Percentiles rank a stretch among this genome's conserved stretches.
phyloP scores from a whole-genome alignment of 1,284 basidiomycete species.

The Moniliella sp. region DNA sequence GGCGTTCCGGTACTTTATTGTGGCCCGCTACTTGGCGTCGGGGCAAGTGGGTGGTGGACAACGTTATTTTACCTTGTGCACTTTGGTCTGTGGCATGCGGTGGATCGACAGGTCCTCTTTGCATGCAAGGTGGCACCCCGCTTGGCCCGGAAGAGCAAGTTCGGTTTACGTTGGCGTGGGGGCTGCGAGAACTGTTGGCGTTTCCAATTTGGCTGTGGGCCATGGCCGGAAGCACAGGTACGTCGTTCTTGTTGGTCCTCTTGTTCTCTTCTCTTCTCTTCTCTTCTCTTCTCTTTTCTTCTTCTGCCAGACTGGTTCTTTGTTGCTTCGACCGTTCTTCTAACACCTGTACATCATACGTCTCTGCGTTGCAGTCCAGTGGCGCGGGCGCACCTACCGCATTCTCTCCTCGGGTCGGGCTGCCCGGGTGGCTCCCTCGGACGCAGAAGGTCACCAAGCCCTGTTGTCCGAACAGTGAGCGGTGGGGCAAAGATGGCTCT shows the following conservation, averaged over 20 bases:
- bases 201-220: conserved; percentile 30
- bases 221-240: conserved; percentile 10
- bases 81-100: conserved; percentile 5
- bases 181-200: conserved; percentile 19
- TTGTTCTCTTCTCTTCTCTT: no score
- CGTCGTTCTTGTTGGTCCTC: not conserved
- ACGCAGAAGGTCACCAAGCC: no score
- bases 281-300: no score
- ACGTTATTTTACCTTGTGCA: conserved; percentile 4
- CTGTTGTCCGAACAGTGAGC: no score
- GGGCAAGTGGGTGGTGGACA: not conserved
- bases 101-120: conserved; percentile 6
- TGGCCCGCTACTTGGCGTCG: conserved; percentile 1
- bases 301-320: not conserved
- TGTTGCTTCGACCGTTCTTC: not conserved
- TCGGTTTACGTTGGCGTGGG: conserved; percentile 12
- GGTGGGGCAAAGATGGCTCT: no score
- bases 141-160: conserved; percentile 3
- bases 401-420: conserved; percentile 1
- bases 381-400: conserved; percentile 1
- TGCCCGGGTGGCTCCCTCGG: no score
- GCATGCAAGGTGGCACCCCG: conserved; percentile 6
- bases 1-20: conserved; percentile 7
- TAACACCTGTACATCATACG: not conserved
- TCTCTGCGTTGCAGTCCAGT: not conserved